Conservation (phyloP, 2,329 filamentous ascomycete species). For the Aureobasidium sp. region DNA sequence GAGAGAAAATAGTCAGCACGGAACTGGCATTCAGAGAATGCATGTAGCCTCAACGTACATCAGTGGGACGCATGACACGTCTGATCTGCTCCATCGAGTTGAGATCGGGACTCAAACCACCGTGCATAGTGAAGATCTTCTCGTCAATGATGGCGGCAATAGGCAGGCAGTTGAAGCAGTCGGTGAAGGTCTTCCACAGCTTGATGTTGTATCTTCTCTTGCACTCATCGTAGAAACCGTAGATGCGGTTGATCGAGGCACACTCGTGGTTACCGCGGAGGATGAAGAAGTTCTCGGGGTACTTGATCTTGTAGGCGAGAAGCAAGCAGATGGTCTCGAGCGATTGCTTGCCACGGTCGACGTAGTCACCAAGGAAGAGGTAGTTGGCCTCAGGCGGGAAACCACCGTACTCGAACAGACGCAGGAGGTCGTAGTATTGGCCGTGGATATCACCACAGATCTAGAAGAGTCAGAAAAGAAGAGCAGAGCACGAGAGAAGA, state of each 20-base stretch:
- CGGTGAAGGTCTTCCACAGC: conserved; percentile 98
- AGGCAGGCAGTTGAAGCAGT: conserved; percentile 98
- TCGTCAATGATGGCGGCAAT: conserved; percentile 99
- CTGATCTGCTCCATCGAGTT: conserved; percentile 99
- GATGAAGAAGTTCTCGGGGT: conserved; percentile 99
- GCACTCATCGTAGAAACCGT: conserved; percentile 99
- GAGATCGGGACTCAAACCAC: conserved; percentile 89
- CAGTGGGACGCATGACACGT: conserved; percentile 95
- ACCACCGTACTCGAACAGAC: conserved; percentile 95
- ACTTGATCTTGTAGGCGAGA: conserved; percentile 99
- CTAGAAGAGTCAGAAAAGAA: conserved; percentile 39
- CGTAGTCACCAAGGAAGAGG: conserved; percentile 97
- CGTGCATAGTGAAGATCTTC: conserved; percentile 99
- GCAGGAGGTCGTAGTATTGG: conserved; percentile 96
- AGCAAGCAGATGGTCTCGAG: conserved; percentile 97
- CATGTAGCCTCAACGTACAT: conserved; percentile 57
- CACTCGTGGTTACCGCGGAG: conserved; percentile 98
- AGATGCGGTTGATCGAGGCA: conserved; percentile 97
- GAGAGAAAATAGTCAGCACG: conserved; percentile 18
- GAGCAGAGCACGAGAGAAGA: neutral
- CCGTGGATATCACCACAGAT: conserved; percentile 99
- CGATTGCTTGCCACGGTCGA: conserved; percentile 98
- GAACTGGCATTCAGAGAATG: conserved; percentile 15
- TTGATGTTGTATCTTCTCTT: conserved; percentile 99
- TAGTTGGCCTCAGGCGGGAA: conserved; percentile 99